Base-by-base conservation (phyloP, 768 basidiomycete species). In the Rhizopogon rudus region DNA sequence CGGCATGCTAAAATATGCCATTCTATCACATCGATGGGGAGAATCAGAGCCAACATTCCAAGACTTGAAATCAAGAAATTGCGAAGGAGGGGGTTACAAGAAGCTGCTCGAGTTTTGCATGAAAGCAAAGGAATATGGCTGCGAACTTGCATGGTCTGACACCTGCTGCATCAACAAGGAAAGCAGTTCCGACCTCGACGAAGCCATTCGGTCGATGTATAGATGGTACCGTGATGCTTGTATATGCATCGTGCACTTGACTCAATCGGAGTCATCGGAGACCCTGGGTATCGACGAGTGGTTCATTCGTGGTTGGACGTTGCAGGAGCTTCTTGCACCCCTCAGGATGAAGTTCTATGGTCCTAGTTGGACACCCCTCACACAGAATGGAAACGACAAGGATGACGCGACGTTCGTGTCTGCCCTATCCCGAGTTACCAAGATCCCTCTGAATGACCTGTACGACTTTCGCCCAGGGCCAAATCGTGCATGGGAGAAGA, bases 181-280 rank as follows among this genome's bases (percentile, higher is more conserved):
- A 43, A 61, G 60, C 31, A 62, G 61, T 42, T 42, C 60, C 5
- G 61, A 62, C 14, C 56, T 62, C 12, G 46, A 57, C 5, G 61
- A 62, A 44, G 56, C 61, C 44, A 57, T 62, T 20, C 57, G 53
- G 10, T 61, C 61, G 12, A 62, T 62, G 61, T 62, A 54, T 42
- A 28, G 28, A n/a, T 62, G 61, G 61, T 62, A 62, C 17, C 51
- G 49, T 3, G 49, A 57, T 46, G 56, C 60, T 14, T 33, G 58
- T 33, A 40, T 62, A 40, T 62, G 61, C 51, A 40, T 58, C 12
- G 59, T 55, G 5, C 50, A 62, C 44, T 43, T 62, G 5, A 37
- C 49, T 20, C 40, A 42, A 41, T 37, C 49, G 4, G 31, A 49
- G 14, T 22, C 37, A 12, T 31, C 44, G 33, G 25, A n/a, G 35